Evolutionary conservation across 495 filamentous ascomycete species (phyloP).

Genomic region (Hyaloscypha bicolor): DNA sequence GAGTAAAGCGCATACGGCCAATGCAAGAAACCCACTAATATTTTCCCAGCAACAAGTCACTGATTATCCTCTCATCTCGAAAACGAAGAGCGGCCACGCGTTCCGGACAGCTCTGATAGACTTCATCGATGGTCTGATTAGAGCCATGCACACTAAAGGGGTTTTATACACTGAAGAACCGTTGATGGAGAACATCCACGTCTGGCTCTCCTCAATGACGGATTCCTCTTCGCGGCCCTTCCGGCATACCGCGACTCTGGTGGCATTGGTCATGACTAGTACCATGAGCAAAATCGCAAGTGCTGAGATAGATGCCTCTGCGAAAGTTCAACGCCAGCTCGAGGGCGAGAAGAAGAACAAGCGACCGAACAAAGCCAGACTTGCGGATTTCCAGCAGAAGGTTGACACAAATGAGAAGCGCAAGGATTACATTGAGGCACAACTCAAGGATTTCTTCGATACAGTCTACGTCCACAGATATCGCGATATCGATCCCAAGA

Average conservation of each 20-base stretch:
- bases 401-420: slow-evolving; percentile 67
- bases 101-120: slow-evolving; percentile 76
- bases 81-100: slow-evolving; percentile 65
- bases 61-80: slow-evolving; percentile 92
- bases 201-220: slow-evolving; percentile 87
- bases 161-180: slow-evolving; percentile 72
- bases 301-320: slow-evolving; percentile 65
- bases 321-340: slow-evolving; percentile 73
- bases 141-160: slow-evolving; percentile 71
- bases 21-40: not conserved
- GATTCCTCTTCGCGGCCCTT: slow-evolving; percentile 83
- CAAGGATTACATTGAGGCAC: slow-evolving; percentile 62
- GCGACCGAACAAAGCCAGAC: slow-evolving; percentile 70
- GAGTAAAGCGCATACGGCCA: slow-evolving; percentile 27
- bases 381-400: slow-evolving; percentile 65
- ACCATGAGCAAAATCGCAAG: slow-evolving; percentile 65
- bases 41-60: slow-evolving; percentile 63
- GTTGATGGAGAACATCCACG: slow-evolving; percentile 80
- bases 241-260: slow-evolving; percentile 86
- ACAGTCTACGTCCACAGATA: slow-evolving; percentile 93
- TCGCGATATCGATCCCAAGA: slow-evolving; percentile 86
- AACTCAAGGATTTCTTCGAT: slow-evolving; percentile 81
- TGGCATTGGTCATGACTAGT: slow-evolving; percentile 73
- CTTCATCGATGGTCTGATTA: slow-evolving; percentile 76
- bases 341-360: slow-evolving; percentile 81